A percentile compares a stretch with the other conserved stretches of the same genome.
Evolutionary conservation across 164 flowering plant genomes (phyloP).

Genomic region (Chloranthus sessilifolius): DNA sequence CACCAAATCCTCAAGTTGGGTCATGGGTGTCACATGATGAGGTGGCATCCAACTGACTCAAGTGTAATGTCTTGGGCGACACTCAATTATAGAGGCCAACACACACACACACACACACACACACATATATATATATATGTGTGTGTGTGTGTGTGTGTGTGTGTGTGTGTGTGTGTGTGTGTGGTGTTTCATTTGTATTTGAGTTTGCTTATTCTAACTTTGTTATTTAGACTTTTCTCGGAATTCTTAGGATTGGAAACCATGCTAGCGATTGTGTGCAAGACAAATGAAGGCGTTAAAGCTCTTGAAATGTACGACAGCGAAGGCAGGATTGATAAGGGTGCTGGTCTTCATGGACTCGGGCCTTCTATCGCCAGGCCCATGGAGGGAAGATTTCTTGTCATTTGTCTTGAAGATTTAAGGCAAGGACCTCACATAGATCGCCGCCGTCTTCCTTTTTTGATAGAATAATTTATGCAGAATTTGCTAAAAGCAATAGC

Average conservation of each 20-base stretch:
- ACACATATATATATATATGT: too few species aligned
- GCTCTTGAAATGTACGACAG: conserved; percentile 14
- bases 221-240: conserved; percentile 53
- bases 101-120: too few species aligned
- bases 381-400: conserved; percentile 60
- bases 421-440: conserved; percentile 34
- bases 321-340: conserved; percentile 9
- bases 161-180: too few species aligned
- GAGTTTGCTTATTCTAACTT: too few species aligned
- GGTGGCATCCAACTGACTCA: too few species aligned
- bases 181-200: too few species aligned
- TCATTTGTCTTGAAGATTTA: conserved; percentile 68
- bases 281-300: conserved; percentile 15
- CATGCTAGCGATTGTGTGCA: conserved; percentile 17
- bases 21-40: too few species aligned
- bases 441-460: conserved; percentile 5
- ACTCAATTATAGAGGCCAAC: too few species aligned
- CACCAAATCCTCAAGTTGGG: too few species aligned
- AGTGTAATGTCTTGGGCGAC: too few species aligned
- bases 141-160: too few species aligned
- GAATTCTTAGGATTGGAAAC: conserved; percentile 35
- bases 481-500: too few species aligned
- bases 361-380: conserved; percentile 52
- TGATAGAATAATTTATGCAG: conserved; percentile 2
- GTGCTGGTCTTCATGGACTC: conserved; percentile 14